phyloP scores from a whole-genome alignment of 805 yeast genomes.

The Ogataea glucozyma region DNA sequence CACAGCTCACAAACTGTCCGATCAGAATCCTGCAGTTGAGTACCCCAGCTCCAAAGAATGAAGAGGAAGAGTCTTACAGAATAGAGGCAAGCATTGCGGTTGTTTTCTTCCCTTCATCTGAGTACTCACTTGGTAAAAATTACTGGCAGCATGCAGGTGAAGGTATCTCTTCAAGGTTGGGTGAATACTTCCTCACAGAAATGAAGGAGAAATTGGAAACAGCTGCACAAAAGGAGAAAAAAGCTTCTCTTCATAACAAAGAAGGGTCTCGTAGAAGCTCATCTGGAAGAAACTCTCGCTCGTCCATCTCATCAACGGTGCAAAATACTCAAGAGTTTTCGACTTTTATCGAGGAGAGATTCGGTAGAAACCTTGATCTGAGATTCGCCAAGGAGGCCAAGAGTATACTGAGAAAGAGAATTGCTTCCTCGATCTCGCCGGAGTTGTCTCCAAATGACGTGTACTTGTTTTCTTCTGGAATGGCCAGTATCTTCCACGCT shows the following conservation, averaged over 20 bases:
- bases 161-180: conserved; percentile 89
- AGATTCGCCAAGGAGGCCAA: conserved; percentile 77
- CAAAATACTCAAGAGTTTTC: conserved; percentile 50
- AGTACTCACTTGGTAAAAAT: conserved; percentile 66
- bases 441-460: conserved; percentile 56
- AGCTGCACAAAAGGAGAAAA: conserved; percentile 25
- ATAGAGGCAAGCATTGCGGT: conserved; percentile 72
- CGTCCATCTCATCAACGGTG: conserved; percentile 26
- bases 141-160: conserved; percentile 99
- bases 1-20: conserved; percentile 35
- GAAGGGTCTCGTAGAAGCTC: conserved; percentile 19
- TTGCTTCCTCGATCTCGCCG: conserved; percentile 59
- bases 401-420: conserved; percentile 67
- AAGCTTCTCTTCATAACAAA: conserved; percentile 10
- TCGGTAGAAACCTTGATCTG: conserved; percentile 84
- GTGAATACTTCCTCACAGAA: conserved; percentile 76
- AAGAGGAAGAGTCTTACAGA: conserved; percentile 58
- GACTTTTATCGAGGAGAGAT: conserved; percentile 81
- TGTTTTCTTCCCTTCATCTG: conserved; percentile 69
- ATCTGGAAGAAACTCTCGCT: conserved; percentile 30
- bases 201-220: conserved; percentile 44
- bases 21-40: conserved; percentile 72
- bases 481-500: conserved; percentile 87
- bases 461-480: conserved; percentile 84
- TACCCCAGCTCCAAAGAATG: conserved; percentile 63